Evolutionary conservation across 257 asterid species (phyloP).

Genomic region (Plantago major): DNA sequence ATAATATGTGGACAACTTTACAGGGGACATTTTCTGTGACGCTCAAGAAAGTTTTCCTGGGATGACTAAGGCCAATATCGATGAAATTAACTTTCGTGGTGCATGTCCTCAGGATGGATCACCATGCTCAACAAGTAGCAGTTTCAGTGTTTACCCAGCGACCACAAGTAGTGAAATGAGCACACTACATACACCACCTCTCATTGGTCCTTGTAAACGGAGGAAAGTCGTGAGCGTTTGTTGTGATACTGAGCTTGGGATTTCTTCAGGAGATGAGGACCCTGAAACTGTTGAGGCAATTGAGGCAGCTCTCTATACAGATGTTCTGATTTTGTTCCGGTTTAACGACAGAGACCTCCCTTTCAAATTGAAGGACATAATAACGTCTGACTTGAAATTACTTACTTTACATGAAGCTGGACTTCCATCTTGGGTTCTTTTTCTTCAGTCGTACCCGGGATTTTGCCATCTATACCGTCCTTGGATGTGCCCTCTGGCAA

Average conservation of each 20-base stretch:
- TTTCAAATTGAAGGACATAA: slow-evolving; percentile 54
- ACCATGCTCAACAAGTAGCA: slow-evolving; percentile 22
- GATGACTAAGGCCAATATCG: slow-evolving; percentile 18
- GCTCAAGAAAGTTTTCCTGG: slow-evolving; percentile 42
- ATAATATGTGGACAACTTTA: not conserved
- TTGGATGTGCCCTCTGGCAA: slow-evolving; percentile 88
- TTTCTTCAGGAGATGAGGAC: slow-evolving; percentile 28
- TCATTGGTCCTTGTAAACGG: slow-evolving; percentile 40
- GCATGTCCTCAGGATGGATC: slow-evolving; percentile 23
- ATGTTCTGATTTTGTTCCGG: slow-evolving; percentile 53
- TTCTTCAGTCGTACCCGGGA: slow-evolving; percentile 79
- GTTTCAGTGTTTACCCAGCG: slow-evolving; percentile 24
- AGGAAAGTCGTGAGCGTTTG: slow-evolving; percentile 39
- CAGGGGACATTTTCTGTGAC: slow-evolving; percentile 67
- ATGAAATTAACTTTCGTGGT: slow-evolving; percentile 22
- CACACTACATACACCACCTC: slow-evolving; percentile 33
- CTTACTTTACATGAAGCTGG: slow-evolving; percentile 78
- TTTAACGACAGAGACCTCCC: slow-evolving; percentile 68
- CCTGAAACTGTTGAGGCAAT: slow-evolving; percentile 24
- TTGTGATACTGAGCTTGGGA: slow-evolving; percentile 22
- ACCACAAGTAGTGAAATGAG: slow-evolving; percentile 13
- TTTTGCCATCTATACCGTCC: slow-evolving; percentile 80
- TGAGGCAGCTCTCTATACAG: slow-evolving; percentile 50
- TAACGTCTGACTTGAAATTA: slow-evolving; percentile 53
- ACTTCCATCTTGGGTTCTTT: slow-evolving; percentile 83